These are phyloP conservation scores for Ogataea methanolica DNA, from an alignment of 805 yeast genomes.

Conservation along the genomic window DNA sequence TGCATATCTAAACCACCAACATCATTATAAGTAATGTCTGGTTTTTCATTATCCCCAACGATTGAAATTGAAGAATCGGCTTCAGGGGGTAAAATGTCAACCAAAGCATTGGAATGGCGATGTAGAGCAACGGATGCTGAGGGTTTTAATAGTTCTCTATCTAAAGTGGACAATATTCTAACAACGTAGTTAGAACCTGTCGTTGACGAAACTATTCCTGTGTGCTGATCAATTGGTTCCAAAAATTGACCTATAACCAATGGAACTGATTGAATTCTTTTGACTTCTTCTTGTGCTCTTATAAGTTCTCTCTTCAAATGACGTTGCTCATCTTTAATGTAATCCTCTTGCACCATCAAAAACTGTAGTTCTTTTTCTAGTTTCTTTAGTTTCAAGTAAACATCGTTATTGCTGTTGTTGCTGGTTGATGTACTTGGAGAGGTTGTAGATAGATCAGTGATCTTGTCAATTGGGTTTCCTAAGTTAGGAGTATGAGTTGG, in stretches of 20 bases:
- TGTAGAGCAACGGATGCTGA: constrained; percentile 95
- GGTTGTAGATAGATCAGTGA: constrained; percentile 21
- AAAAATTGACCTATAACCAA: constrained; percentile 96
- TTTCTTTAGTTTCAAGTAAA: constrained; percentile 78
- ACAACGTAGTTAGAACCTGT: constrained; percentile 98
- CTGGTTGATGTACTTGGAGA: constrained; percentile 16
- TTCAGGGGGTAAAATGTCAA: constrained; percentile 96
- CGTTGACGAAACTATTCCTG: constrained; percentile 95
- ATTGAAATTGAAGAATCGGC: constrained; percentile 96
- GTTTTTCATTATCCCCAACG: constrained; percentile 90
- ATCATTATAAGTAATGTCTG: constrained; percentile 91
- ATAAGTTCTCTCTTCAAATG: constrained; percentile 90
- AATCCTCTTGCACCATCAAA: constrained; percentile 85
- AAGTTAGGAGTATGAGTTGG: constrained; percentile 25
- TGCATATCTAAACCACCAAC: constrained; percentile 99
- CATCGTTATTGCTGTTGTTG: constrained; percentile 45
- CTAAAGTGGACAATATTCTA: constrained; percentile 88
- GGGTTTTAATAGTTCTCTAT: constrained; percentile 89
- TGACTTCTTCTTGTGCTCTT: constrained; percentile 97
- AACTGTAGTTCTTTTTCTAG: constrained; percentile 88
- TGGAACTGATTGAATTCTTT: constrained; percentile 95
- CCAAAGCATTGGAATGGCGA: constrained; percentile 97
- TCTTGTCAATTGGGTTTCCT: constrained; percentile 20
- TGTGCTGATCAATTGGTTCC: constrained; percentile 94
- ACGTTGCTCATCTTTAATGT: constrained; percentile 96